Conservation (phyloP, 352 stramenopile genomes). For the Phytophthora fragariae region DNA sequence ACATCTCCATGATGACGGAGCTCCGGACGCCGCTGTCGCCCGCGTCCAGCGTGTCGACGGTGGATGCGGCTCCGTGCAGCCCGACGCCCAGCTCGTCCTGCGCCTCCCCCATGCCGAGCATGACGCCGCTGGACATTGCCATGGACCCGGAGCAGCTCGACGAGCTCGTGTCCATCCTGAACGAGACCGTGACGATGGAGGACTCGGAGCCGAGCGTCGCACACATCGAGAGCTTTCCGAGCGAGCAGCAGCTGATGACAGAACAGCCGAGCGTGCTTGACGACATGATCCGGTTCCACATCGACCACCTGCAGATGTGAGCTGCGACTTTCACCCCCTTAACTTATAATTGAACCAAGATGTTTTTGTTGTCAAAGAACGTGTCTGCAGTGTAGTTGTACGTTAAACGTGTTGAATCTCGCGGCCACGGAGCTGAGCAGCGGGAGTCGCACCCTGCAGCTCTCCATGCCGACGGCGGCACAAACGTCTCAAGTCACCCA, state of each 20-base stretch:
- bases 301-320: conserved; percentile 39
- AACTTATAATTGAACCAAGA: conserved; percentile 33
- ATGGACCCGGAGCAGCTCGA: conserved; percentile 46
- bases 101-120: conserved; percentile 16
- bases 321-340: conserved; percentile 16
- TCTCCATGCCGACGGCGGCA: too few relatives aligned
- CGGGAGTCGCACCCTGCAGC: too few relatives aligned
- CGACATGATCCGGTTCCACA: conserved; percentile 60
- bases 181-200: conserved; percentile 41
- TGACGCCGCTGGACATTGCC: conserved; percentile 15
- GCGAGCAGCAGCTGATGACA: conserved; percentile 3
- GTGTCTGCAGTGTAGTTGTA: not conserved
- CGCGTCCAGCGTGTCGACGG: conserved; percentile 24
- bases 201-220: conserved; percentile 1
- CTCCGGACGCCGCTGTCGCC: conserved; percentile 15
- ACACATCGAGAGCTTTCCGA: conserved; percentile 7
- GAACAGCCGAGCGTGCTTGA: conserved; percentile 40
- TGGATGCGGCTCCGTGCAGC: conserved; percentile 16
- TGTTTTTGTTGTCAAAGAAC: conserved; percentile 8
- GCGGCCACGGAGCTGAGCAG: too few relatives aligned
- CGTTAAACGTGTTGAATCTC: too few relatives aligned
- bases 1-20: conserved; percentile 14
- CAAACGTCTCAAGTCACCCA: too few relatives aligned
- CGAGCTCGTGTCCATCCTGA: conserved; percentile 48
- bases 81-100: conserved; percentile 28